Base-by-base conservation (phyloP, 2,329 filamentous ascomycete genomes). In the Sphaerulina vaccinii region DNA sequence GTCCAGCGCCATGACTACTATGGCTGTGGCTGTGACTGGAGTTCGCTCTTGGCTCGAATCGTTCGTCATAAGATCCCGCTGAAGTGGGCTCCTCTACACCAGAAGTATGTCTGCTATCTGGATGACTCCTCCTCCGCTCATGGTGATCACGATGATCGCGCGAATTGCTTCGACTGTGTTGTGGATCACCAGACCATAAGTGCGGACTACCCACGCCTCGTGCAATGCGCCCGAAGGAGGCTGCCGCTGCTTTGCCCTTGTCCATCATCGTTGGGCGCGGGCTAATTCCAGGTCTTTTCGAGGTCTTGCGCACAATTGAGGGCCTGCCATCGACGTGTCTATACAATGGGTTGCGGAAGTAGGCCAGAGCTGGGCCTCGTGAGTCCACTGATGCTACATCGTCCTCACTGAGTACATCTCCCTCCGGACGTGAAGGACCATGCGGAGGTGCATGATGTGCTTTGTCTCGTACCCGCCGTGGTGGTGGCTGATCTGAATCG, bases 281-380 rank as follows among this genome's bases (percentile, higher is more conserved):
- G 47, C 63, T 67, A 59, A 65, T 49, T 55, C 52, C 57, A 33
- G 63, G 66, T 32, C 64, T 61, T 38, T 65, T 69, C 5, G 57
- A 58, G 46, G 65, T 67, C 39, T 68, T 69, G 4, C 73, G 68
- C 50, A 75, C 68, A 33, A 76, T 72, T 1, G 67, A 67, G 2
- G 75, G 73, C 29, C 74, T 63, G 5, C 70, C 69, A 42, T 73
- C 70, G 3, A 70, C 65, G 44, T 75, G 75, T 42, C 75, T 68
- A 53, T 76, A 77, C 24, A 78, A 67, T 9, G 75, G 75, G 51
- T 79, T 75, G 32, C 71, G 67, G 63, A 79, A 78, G 63, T 79
- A 78, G 13, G 68, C 68, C 43, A 70, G 63, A 5, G 74, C 75
- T 3, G 73, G 74, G 11, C 70, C 72, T 37, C 70, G 67, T 27